Evolutionary conservation across 176 grass and related monocot genomes (phyloP).

Genomic region (Luzula sylvatica): DNA sequence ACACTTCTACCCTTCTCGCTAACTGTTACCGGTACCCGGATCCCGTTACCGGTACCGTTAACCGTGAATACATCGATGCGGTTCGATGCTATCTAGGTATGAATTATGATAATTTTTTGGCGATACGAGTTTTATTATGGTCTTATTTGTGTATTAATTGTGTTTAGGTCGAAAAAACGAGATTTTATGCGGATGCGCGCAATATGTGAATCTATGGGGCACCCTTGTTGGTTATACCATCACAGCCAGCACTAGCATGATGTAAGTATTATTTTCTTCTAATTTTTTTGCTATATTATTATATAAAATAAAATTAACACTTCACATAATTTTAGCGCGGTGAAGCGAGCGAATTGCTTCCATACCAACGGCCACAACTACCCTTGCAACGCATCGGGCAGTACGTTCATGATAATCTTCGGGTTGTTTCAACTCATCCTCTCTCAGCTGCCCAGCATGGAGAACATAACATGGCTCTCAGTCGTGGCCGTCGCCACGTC

Average conservation of each 20-base stretch:
- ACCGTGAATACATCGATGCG: slow-evolving; percentile 77
- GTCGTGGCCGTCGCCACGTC: slow-evolving; percentile 80
- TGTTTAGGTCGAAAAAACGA: slow-evolving; percentile 47
- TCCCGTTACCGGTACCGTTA: slow-evolving; percentile 46
- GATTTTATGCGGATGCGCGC: slow-evolving; percentile 73
- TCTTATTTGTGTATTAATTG: not conserved
- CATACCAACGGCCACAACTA: slow-evolving; percentile 38
- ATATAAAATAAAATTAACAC: not conserved
- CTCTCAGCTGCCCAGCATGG: slow-evolving; percentile 71
- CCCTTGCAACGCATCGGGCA: slow-evolving; percentile 44
- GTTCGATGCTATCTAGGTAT: slow-evolving; percentile 82
- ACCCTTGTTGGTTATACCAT: slow-evolving; percentile 94
- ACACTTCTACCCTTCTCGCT: slow-evolving; percentile 75
- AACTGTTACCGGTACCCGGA: slow-evolving; percentile 92
- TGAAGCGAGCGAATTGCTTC: slow-evolving; percentile 83
- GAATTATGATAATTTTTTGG: not conserved
- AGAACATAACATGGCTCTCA: slow-evolving; percentile 97
- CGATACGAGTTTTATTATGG: not conserved
- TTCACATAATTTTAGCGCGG: slow-evolving; percentile 32
- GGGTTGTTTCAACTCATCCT: slow-evolving; percentile 69
- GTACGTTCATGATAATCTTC: slow-evolving; percentile 83
- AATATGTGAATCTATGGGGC: slow-evolving; percentile 95
- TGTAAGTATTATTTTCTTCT: slow-evolving; percentile 30
- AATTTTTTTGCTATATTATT: too few relatives aligned
- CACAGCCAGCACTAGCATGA: slow-evolving; percentile 91